Base-by-base conservation (phyloP, 768 basidiomycete species). In the Amanita fuliginea region DNA sequence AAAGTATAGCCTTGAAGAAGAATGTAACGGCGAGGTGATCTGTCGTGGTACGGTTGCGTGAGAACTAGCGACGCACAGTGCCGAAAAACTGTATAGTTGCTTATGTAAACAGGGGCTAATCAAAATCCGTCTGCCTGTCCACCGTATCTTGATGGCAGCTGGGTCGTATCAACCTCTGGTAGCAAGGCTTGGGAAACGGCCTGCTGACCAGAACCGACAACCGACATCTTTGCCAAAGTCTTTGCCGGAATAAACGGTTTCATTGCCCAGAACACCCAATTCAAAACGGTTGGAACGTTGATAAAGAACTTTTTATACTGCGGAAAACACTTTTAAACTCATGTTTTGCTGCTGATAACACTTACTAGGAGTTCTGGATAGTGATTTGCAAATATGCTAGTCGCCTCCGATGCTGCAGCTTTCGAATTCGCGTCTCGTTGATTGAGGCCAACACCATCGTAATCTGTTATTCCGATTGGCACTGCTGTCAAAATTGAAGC, bases 211-310 rank as follows among this genome's bases (percentile, higher is more conserved):
- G 72, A 69, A 36, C 87, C 87, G 14, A 87, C 82, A 33, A 90
- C 81, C 30, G 70, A 67, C 83, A 91, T 86, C 71, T 90, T 91
- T 6, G 81, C 80, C 30, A 86, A 60, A n/a, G 88, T 90, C 24
- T 75, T 75, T 6, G 83, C 62, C 1, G 87, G 76, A 11, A 91
- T 61, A 54, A 91, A 60, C 0, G 86, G 74, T 60, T 83, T 90
- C 72, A 90, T 89, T 13, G 72, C 55, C 87, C 87, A 90, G 67
- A 87, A 91, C 52, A 91, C 73, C 86, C 87, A 90, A 35, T 80
- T 75, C 56, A 89, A 70, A 51, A 86, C 57, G 2, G 76, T 75
- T 0, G 88, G 88, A 10, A 91, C 86, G 57, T 86, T 87, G 58
- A 91, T 71, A 59, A 91, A 90, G 67, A 81, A 86, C 61, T 90